Evolutionary conservation across 2,329 filamentous ascomycete genomes (phyloP).

Genomic region (Paraphoma chrysanthemicola): DNA sequence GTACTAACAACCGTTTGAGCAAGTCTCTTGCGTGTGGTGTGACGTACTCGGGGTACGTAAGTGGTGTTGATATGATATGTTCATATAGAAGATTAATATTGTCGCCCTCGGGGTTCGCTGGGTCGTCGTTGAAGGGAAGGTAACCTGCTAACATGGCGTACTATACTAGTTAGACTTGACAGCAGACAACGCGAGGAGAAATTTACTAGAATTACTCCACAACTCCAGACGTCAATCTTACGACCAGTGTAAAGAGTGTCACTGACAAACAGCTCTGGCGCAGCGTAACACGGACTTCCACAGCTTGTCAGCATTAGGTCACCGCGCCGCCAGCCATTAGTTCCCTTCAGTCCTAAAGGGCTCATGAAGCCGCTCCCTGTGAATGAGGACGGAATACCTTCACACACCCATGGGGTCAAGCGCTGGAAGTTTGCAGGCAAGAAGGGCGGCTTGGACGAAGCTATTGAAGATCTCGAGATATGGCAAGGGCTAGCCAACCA

Average conservation of each 20-base stretch:
- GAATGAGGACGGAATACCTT: background rate
- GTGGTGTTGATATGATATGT: conserved; percentile 95
- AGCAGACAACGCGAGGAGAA: background rate
- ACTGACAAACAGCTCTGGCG: conserved; percentile 94
- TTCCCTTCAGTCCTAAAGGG: conserved; percentile 75
- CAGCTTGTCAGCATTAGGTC: conserved; percentile 99
- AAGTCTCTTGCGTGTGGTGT: conserved; percentile 95
- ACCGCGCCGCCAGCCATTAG: conserved; percentile 79
- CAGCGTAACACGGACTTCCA: conserved; percentile 96
- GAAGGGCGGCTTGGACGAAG: background rate
- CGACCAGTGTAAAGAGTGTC: conserved; percentile 96
- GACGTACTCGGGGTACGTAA: conserved; percentile 98
- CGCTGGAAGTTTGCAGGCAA: background rate
- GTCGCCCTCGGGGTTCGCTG: conserved; percentile 96
- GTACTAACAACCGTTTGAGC: conserved; percentile 89
- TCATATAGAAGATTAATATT: conserved; percentile 99
- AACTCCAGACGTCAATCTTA: conserved; percentile 99
- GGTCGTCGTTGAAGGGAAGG: conserved; percentile 96
- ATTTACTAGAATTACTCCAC: conserved; percentile 94
- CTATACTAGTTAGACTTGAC: conserved; percentile 55
- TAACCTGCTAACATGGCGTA: conserved; percentile 99
- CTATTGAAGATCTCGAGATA: conserved; percentile 3
- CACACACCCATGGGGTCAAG: background rate
- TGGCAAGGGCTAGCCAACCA: conserved; percentile 22
- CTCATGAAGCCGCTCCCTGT: background rate